Base-by-base conservation (phyloP, 2,329 filamentous ascomycete genomes). In the Stromatinia cepivora region DNA sequence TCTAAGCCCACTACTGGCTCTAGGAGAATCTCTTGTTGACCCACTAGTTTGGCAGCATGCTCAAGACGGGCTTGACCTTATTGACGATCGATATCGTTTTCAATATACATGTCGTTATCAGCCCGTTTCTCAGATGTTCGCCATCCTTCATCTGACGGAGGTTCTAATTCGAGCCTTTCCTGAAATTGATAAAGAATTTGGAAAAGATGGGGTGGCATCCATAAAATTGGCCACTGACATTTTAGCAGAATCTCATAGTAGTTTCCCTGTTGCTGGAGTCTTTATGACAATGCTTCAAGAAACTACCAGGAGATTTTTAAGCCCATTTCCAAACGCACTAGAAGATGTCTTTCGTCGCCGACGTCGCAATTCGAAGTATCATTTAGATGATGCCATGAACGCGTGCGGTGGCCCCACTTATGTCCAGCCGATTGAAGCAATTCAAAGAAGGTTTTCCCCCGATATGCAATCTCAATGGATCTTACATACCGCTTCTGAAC, bases 51-150 rank as follows among this genome's bases (percentile, higher is more conserved):
- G 78, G 74, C 69, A 72, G 17, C 73, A 78, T 70, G 77, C 78
- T 5, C 76, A 78, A 66, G 65, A 74, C 31, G 79, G 78, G 3
- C 67, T 80, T 20, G 72, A 72, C 53, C 73, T 79, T n/a, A 71
- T 79, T 13, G 72, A 76, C 13, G 71, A 73, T 25, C 70, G 74
- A 56, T 79, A 79, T 71, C 70, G 71, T 13, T 69, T 69, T 8
- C 71, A 74, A 15, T 79, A 77, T 66, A 74, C 73, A 1, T 77
- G 74, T 66, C 74, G 74, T 31, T 79, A 78, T 67, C 77, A 79
- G 54, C 74, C 77, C 3, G 75, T 77, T 1, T 67, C 79, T 22
- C 79, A 80, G 64, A 76, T 79, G 70, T 78, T 79, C 70, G 71
- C 74, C 31, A 25, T 77, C 42, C 72, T 79, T 4, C 76, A 79